These are phyloP conservation scores for Candida alai DNA, from an alignment of 805 yeast genomes.

Conservation along the genomic window DNA sequence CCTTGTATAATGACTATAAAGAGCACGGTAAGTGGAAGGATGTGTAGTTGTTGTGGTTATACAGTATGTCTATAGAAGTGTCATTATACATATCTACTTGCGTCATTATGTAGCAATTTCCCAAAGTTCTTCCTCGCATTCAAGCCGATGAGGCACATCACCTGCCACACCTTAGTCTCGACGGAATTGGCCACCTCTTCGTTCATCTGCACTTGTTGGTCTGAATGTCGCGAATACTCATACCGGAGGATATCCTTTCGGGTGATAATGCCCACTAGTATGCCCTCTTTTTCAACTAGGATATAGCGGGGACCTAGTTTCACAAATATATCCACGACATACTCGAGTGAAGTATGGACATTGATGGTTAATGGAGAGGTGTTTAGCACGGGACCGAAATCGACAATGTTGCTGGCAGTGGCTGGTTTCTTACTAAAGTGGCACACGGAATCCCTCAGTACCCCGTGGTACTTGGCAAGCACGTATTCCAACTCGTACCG, in stretches of 20 bases:
- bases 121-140: conserved; percentile 23
- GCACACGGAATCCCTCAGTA: conserved; percentile 9
- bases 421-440: conserved; percentile 8
- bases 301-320: conserved; percentile 78
- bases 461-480: conserved; percentile 18
- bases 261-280: conserved; percentile 71
- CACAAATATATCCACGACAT: conserved; percentile 63
- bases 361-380: conserved; percentile 60
- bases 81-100: conserved; percentile 17
- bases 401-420: conserved; percentile 11
- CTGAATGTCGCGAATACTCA: conserved; percentile 33
- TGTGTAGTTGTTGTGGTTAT: conserved; percentile 23
- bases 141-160: conserved; percentile 19
- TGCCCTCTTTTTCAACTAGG: conserved; percentile 57
- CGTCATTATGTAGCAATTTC: conserved; percentile 28
- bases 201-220: conserved; percentile 9
- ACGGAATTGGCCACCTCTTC: conserved; percentile 15
- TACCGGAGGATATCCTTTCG: conserved; percentile 77
- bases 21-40: conserved; percentile 81
- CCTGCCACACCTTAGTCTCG: conserved; percentile 37
- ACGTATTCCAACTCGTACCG: conserved; percentile 37
- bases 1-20: conserved; percentile 68
- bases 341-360: conserved; percentile 52
- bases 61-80: neutral
- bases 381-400: conserved; percentile 35